Base-by-base conservation (phyloP, 169 alveolate species). In the Plasmodium sp. region DNA sequence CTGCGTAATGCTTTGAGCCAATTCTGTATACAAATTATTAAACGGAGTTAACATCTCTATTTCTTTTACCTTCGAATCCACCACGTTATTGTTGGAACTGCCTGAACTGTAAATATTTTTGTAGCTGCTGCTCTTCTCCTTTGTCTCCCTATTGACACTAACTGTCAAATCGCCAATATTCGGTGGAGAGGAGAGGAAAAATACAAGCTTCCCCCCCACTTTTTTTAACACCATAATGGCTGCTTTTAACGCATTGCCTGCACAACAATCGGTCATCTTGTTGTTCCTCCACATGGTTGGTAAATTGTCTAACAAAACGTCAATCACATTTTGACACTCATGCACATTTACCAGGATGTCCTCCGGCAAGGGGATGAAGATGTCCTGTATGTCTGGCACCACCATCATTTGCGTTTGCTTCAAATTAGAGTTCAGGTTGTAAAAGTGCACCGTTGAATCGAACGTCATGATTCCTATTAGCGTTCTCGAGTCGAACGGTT, bases 381-480 rank as follows among this genome's bases (percentile, higher is more conserved):
- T 90, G 56, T 98, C 99, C 34, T 98, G 98, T 58, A 98, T 95
- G 90, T 98, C 99, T 7, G 99, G 97, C 48, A 98, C 98, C 6
- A 97, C 98, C 93, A 98, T 92, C 98, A 98, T 97, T 72, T 97
- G 99, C n/a, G 98, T 98, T 93, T 97, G 98, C 45, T 97, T 96
- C 81, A 96, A 95, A 45, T 96, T 96, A 36, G 95, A 94, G 93
- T 95, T 95, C 93, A 98, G 94, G 84, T 98, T 97, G 93, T 98
- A 99, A 96, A 99, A 99, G 96, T 99, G 99, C 10, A 99, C 98
- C 62, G 97, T 92, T 9, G 99, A 93, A 97, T 99, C 99, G 94
- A 96, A 99, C 6, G 99, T 98, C 86, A 99, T 97, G 43, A 99
- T 97, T 33, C 99, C 99, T 39, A 98, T 97, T 94, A 97, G 90